Evolutionary conservation across 1,139 yeast species (phyloP), one percentile per base, ranked within the genome.

Genomic region (Arxiozyma bovina): DNA sequence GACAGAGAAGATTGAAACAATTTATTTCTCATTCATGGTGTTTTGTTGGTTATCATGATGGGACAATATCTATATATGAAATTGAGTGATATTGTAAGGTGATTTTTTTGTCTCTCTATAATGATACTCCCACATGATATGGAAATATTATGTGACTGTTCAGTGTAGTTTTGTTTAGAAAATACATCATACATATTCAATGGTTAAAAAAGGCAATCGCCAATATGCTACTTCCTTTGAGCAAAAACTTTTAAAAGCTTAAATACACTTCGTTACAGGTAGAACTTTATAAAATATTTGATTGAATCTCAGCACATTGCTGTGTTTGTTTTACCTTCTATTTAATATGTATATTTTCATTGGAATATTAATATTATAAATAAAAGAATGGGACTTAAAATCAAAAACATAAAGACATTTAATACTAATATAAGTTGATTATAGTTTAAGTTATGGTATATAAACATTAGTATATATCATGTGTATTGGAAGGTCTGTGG

Each of bases 31-130:
- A 52, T 4, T 50, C 57, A 11, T 68, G 72, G 71, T 61, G 62
- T 50, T 50, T 64, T 21, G 55, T 67, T 38, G 71, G 70, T 2
- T 68, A 65, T 50, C 64, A 61, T 30, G 70, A 68, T 54, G 72
- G 72, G 0, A 61, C 61, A 20, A 64, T 68, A 23, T 53, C 60
- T 5, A 42, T 62, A 23, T 55, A 58, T 48, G 54, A 51, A 48
- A 18, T 60, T 45, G 42, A 51, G 41, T 52, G 46, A 46, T 30
- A 51, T 17, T 21, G 46, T 47, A 12, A 15, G 4, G 18, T 8
- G n/a, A n/a, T 9, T 6, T 9, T n/a, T 25, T 11, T 30, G 3
- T 34, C n/a, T 34, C 40, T 34, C 6, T 15, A 34, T 8, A 34
- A 12, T 6, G n/a, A 12, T 12, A 15, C n/a, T 34, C 12, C n/a